Conservation (phyloP, 1,284 basidiomycete genomes). For the Austroboletus niveus region DNA sequence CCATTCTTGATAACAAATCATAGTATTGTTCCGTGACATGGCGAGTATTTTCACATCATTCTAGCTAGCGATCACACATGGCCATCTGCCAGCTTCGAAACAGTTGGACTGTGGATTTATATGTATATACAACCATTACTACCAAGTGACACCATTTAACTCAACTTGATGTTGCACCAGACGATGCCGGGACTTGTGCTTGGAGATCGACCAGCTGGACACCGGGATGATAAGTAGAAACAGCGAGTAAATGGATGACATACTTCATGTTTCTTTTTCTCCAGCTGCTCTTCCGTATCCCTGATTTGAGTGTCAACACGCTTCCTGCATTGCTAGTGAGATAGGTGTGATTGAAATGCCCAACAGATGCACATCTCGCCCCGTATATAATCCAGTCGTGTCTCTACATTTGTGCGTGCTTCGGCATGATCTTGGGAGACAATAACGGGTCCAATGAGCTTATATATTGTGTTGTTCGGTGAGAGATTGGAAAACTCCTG, state of each 20-base stretch:
- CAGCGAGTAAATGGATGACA: conserved; percentile 1
- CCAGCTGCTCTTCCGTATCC: conserved; percentile 69
- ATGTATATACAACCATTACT: no score
- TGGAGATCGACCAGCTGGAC: conserved; percentile 64
- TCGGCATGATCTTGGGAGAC: conserved; percentile 89
- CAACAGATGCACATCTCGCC: conserved; percentile 76
- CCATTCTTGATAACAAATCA: no score
- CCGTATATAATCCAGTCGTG: conserved; percentile 87
- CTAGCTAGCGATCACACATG: no score
- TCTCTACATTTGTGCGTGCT: conserved; percentile 88
- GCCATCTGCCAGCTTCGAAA: no score
- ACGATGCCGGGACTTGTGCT: conserved; percentile 43
- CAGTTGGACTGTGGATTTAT: no score
- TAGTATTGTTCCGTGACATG: no score
- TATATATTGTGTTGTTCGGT: conserved; percentile 83
- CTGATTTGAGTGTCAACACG: conserved; percentile 79
- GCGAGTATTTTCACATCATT: no score
- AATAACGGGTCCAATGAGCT: conserved; percentile 89
- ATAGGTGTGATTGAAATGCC: background rate
- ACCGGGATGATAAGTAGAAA: conserved; percentile 10
- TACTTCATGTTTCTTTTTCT: conserved; percentile 81
- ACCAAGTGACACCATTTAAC: no score
- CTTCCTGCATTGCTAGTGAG: conserved; percentile 49
- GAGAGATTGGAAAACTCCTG: conserved; percentile 86
- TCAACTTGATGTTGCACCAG: conserved; percentile 11